Conservation (phyloP, 306 rosid genomes). For the Begonia masoniana region DNA sequence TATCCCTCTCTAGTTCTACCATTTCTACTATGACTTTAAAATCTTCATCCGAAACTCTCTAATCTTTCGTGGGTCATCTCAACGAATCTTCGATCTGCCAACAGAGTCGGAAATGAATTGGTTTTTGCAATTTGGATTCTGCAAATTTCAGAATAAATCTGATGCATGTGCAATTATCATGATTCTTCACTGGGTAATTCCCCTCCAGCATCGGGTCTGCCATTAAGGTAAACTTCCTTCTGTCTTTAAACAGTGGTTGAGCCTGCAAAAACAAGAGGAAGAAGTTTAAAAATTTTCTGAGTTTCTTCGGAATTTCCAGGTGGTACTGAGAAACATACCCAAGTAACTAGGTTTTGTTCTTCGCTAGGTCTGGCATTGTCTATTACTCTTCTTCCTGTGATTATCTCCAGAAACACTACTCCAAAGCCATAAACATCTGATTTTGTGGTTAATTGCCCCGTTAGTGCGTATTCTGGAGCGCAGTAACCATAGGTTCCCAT, state of each 20-base stretch:
- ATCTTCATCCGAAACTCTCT: too few species aligned
- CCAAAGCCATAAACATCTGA: constrained; percentile 89
- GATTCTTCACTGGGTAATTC: constrained; percentile 47
- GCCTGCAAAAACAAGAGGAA: constrained; percentile 36
- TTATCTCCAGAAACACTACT: constrained; percentile 73
- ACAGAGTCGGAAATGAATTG: too few species aligned
- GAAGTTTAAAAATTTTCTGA: not conserved
- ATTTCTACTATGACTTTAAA: too few species aligned
- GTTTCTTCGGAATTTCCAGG: not conserved
- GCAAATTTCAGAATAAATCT: too few species aligned
- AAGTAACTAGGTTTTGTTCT: constrained; percentile 58
- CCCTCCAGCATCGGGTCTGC: constrained; percentile 62
- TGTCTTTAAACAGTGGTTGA: constrained; percentile 66
- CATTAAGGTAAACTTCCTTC: constrained; percentile 39
- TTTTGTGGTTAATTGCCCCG: constrained; percentile 63
- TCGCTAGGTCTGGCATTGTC: constrained; percentile 49
- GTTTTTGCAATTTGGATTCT: too few species aligned
- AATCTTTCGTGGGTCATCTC: too few species aligned
- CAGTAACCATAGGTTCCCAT: constrained; percentile 98
- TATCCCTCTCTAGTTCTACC: too few species aligned
- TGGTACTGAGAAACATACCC: constrained; percentile 39
- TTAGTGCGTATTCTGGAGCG: constrained; percentile 86
- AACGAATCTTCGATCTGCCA: too few species aligned
- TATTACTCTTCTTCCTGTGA: constrained; percentile 79
- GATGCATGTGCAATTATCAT: too few species aligned